Percentiles rank a stretch among this genome's conserved stretches.
These are phyloP conservation scores for Penicillium corylophilum DNA, from an alignment of 2,329 filamentous ascomycete genomes.

Conservation along the genomic window DNA sequence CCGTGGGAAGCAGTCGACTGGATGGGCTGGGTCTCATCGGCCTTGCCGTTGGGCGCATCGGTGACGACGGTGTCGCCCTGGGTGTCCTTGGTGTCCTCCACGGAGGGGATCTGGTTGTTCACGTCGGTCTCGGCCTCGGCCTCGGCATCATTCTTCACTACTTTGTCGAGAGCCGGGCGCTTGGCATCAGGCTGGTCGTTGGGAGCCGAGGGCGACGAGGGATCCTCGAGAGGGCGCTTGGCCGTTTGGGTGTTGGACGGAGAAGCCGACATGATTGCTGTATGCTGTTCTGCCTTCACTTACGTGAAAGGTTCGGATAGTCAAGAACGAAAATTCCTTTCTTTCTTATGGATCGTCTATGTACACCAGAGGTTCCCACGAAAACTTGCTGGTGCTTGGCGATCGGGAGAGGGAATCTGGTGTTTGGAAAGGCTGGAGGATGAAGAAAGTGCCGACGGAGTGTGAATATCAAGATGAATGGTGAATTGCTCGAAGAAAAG, in stretches of 20 bases:
- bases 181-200: constrained; percentile 96
- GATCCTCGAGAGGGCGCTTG: constrained; percentile 95
- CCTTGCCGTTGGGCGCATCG: constrained; percentile 60
- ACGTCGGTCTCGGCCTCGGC: constrained; percentile 33
- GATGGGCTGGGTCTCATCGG: constrained; percentile 58
- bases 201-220: constrained; percentile 87
- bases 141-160: constrained; percentile 63
- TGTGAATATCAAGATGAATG: constrained; percentile 26
- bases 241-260: constrained; percentile 50
- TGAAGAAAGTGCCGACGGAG: constrained; percentile 31
- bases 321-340: constrained; percentile 49
- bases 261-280: constrained; percentile 69
- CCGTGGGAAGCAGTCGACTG: constrained; percentile 57
- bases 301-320: constrained; percentile 48
- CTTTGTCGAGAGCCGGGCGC: constrained; percentile 91
- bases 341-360: constrained; percentile 62
- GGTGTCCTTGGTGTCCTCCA: constrained; percentile 26
- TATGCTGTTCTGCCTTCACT: constrained; percentile 36
- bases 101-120: constrained; percentile 20
- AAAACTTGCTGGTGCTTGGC: constrained; percentile 84
- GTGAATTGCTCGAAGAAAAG: constrained; percentile 9
- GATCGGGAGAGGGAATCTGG: constrained; percentile 42
- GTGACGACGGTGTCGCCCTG: constrained; percentile 70
- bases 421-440: constrained; percentile 33
- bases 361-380: constrained; percentile 85